A percentile compares a stretch with the other conserved stretches of the same genome.
phyloP scores from a whole-genome alignment of 2,329 filamentous ascomycete genomes.

The Penicillium sp. region DNA sequence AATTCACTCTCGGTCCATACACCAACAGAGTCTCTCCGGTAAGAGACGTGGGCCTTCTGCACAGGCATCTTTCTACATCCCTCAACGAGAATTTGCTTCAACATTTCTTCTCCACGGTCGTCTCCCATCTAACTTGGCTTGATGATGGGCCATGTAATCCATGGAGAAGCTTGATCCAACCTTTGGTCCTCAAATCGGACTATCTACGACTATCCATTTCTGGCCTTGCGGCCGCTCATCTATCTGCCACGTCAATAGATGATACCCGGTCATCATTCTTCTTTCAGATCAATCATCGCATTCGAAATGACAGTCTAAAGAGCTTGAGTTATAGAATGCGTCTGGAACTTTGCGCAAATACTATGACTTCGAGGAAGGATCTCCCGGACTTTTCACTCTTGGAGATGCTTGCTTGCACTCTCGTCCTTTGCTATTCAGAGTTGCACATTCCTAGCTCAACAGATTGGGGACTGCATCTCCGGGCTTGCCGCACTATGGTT shows the following conservation, averaged over 20 bases:
- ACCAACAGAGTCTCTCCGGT: background rate
- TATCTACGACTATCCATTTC: background rate
- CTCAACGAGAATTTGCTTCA: constrained; percentile 26
- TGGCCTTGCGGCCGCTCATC: constrained; percentile 7
- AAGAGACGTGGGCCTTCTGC: background rate
- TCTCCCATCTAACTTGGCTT: constrained; percentile 32
- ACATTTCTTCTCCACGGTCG: constrained; percentile 31
- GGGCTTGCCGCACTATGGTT: constrained; percentile 26
- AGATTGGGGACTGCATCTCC: constrained; percentile 27
- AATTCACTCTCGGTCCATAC: background rate
- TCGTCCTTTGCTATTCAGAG: constrained; percentile 28
- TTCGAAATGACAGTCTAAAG: constrained; percentile 3
- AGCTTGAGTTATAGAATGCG: background rate
- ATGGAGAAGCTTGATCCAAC: constrained; percentile 34
- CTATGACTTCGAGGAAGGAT: background rate
- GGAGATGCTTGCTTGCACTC: constrained; percentile 24
- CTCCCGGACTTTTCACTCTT: constrained; percentile 12
- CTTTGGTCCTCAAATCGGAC: constrained; percentile 27
- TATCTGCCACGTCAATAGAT: background rate
- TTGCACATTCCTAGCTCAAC: constrained; percentile 24
- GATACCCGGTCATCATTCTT: constrained; percentile 4
- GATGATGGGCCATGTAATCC: constrained; percentile 31
- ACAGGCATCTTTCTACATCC: constrained; percentile 6
- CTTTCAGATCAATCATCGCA: background rate
- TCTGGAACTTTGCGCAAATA: background rate